A percentile compares a stretch with the other conserved stretches of the same genome.
Conservation (phyloP, 108 stramenopile species). For the Skeletonema grethae region DNA sequence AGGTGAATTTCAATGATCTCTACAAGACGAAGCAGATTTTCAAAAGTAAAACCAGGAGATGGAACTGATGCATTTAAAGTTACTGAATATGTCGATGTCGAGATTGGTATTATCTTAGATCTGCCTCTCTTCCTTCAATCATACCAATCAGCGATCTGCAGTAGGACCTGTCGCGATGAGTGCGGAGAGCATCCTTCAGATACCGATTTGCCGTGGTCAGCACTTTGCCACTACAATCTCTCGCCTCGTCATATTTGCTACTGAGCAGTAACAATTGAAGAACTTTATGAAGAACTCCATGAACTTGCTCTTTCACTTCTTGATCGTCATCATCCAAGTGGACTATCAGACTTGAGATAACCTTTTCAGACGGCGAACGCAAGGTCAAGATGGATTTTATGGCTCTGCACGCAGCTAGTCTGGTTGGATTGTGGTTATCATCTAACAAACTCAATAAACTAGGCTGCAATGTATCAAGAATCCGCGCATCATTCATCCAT, state of each 20-base stretch:
- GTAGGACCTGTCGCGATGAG: too few relatives aligned
- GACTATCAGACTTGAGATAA: constrained; percentile 23
- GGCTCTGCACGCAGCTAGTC: constrained; percentile 27
- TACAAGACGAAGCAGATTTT: too few relatives aligned
- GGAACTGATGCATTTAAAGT: too few relatives aligned
- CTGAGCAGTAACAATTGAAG: neutral
- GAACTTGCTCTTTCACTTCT: constrained; percentile 18
- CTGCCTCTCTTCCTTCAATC: too few relatives aligned
- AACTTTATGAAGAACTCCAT: constrained; percentile 18
- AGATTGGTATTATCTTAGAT: too few relatives aligned
- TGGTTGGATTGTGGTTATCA: constrained; percentile 37
- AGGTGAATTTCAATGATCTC: too few relatives aligned
- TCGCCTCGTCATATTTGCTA: neutral
- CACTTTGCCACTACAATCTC: neutral
- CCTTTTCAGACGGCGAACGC: constrained; percentile 10
- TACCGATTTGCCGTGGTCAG: too few relatives aligned
- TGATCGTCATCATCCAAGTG: constrained; percentile 33
- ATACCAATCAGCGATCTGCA: too few relatives aligned
- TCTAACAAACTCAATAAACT: constrained; percentile 35
- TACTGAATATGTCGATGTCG: too few relatives aligned
- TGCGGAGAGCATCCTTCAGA: too few relatives aligned
- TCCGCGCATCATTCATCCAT: constrained; percentile 13
- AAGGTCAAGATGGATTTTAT: constrained; percentile 17
- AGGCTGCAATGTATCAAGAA: constrained; percentile 27
- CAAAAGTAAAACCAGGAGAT: too few relatives aligned